These are phyloP conservation scores for Actinomortierella ambigua DNA, from an alignment of 371 early-diverging fungal species.

Conservation along the genomic window DNA sequence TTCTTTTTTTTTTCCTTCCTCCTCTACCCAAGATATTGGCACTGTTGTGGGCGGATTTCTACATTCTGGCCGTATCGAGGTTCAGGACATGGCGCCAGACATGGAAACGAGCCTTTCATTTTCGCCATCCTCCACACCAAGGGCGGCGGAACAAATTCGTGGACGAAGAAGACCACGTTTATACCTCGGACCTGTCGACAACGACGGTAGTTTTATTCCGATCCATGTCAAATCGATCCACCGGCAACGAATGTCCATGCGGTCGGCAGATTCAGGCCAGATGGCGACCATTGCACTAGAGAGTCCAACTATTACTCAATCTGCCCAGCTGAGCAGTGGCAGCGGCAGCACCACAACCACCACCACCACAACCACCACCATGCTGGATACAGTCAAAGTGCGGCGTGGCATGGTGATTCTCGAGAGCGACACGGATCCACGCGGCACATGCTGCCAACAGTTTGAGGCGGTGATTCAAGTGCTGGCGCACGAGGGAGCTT, in stretches of 20 bases:
- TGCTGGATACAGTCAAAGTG: constrained; percentile 23
- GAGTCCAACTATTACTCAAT: constrained; percentile 38
- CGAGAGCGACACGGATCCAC: constrained; percentile 49
- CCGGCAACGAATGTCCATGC: constrained; percentile 79
- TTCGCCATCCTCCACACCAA: constrained; percentile 10
- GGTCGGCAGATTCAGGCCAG: constrained; percentile 81
- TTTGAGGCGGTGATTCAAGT: constrained; percentile 92
- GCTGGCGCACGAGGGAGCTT: constrained; percentile 57
- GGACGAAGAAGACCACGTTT: constrained; percentile 25
- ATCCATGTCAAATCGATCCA: constrained; percentile 83
- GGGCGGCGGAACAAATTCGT: neutral
- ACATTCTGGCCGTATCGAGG: constrained; percentile 52
- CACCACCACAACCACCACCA: no score
- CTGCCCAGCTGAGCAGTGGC: no score
- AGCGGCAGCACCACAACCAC: no score
- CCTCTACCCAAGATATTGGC: constrained; percentile 58
- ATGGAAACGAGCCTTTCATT: constrained; percentile 4
- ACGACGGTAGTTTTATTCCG: constrained; percentile 54
- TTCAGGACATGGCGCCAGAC: constrained; percentile 4
- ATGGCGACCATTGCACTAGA: constrained; percentile 83
- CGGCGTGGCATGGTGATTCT: constrained; percentile 84
- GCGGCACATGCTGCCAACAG: constrained; percentile 61
- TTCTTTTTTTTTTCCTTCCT: constrained; percentile 1
- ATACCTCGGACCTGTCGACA: constrained; percentile 58
- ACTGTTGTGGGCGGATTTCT: constrained; percentile 61